Evolutionary conservation across 2,329 filamentous ascomycete genomes (phyloP).

Genomic region (Ophiognomonia clavigignenti-juglandacearum): DNA sequence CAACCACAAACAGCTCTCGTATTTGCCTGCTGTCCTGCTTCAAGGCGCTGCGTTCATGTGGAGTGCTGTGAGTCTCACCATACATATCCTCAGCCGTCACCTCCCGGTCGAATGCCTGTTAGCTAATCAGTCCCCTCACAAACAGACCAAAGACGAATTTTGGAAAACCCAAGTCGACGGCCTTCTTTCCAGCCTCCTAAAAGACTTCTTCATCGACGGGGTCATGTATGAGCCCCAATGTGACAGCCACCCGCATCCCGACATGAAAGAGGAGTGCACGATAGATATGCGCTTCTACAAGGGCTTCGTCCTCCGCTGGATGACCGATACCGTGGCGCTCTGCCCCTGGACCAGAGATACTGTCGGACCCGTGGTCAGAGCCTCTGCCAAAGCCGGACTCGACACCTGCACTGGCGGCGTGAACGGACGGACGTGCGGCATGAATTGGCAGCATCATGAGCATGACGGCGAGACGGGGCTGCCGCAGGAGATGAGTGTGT

Average conservation of each 20-base stretch:
- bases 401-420: constrained; percentile 57
- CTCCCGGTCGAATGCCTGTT: background rate
- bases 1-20: constrained; percentile 61
- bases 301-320: constrained; percentile 63
- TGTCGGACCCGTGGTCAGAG: constrained; percentile 54
- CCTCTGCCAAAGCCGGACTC: constrained; percentile 55
- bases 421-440: constrained; percentile 16
- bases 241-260: constrained; percentile 38
- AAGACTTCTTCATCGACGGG: constrained; percentile 51
- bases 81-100: background rate
- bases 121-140: background rate
- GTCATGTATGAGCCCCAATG: constrained; percentile 65
- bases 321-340: constrained; percentile 56
- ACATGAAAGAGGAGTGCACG: constrained; percentile 54
- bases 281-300: constrained; percentile 71
- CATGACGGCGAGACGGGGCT: constrained; percentile 49
- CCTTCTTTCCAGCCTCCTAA: constrained; percentile 45
- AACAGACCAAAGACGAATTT: constrained; percentile 32
- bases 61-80: constrained; percentile 45
- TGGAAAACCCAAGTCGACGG: constrained; percentile 55
- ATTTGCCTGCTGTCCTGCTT: constrained; percentile 58
- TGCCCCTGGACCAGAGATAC: constrained; percentile 51
- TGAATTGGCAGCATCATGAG: constrained; percentile 29
- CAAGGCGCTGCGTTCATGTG: constrained; percentile 66
- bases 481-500: constrained; percentile 53